Base-by-base conservation (phyloP, 768 basidiomycete species). In the Boletus coccyginus region DNA sequence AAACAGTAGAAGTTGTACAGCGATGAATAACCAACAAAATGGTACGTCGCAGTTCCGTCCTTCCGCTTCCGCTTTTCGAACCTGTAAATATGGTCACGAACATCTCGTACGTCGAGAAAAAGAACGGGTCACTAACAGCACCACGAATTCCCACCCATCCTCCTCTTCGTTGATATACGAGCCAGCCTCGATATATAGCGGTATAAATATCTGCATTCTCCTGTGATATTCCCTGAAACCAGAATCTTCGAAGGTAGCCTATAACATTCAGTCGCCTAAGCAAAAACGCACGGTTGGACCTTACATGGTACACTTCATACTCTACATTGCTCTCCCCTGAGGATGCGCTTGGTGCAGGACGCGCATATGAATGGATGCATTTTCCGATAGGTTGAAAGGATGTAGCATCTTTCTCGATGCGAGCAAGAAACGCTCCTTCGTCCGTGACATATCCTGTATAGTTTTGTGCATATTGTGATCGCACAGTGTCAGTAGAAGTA, bases 1-100 rank as follows among this genome's bases (percentile, higher is more conserved):
- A 89, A 98, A 72, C 87, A 90, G 75, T 94, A 97, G 74, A 99
- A 99, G 17, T 91, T 90, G 69, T 95, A 98, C 39, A 98, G 78
- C 1, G 94, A 93, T 5, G 93, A 90, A 72, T 96, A 99, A 11
- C 96, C 96, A 46, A 89, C 81, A 62, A 98, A 97, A 74, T 98
- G 96, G 71, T 97, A 96, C 7, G 87, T 83, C 14, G 74, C 61
- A 4, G 78, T 77, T 58, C 79, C 73, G 8, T 82, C 76, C 62
- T 69, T 79, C 57, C 87, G 79, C 67, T 84, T 87, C 32, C 92
- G 84, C 64, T 88, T 91, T 73, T 98, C 93, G 68, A 86, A 97
- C 51, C 93, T 96, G 65, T 21, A 27, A 12, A 11, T 7, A 46
- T 19, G 19, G 50, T 62, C 44, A 64, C 14, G 35, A 50, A 57